A percentile compares a stretch with the other conserved stretches of the same genome.
phyloP scores from a whole-genome alignment of 2,329 filamentous ascomycete genomes.

The Epichloe hybrida region DNA sequence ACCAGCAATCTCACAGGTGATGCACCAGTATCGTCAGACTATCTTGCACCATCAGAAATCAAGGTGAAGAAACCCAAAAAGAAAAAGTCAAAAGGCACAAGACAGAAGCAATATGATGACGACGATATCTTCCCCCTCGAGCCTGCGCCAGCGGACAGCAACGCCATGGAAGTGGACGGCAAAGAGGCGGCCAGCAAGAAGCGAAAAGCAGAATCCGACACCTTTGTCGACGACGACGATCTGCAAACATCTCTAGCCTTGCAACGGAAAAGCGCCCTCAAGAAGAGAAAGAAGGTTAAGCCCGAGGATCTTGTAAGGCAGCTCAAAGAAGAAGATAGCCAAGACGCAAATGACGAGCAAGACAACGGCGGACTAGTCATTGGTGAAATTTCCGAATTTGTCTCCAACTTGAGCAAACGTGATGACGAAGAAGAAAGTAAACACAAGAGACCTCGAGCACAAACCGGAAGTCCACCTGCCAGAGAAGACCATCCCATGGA shows the following conservation, averaged over 20 bases:
- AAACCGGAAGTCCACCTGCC: conserved; percentile 14
- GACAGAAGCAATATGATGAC: conserved; percentile 53
- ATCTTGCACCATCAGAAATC: conserved; percentile 71
- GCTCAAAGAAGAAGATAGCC: conserved; percentile 46
- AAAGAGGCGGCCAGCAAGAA: conserved; percentile 42
- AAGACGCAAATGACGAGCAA: conserved; percentile 26
- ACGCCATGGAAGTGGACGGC: conserved; percentile 65
- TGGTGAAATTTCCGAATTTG: conserved; percentile 90
- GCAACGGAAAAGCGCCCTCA: conserved; percentile 73
- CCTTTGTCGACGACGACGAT: conserved; percentile 83
- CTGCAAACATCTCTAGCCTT: conserved; percentile 72
- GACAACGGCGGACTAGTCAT: conserved; percentile 60
- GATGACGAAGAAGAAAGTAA: conserved; percentile 41
- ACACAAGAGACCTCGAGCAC: conserved; percentile 23
- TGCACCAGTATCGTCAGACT: conserved; percentile 54
- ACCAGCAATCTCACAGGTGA: conserved; percentile 9
- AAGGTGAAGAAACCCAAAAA: conserved; percentile 95
- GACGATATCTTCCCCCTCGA: conserved; percentile 42
- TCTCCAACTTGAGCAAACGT: conserved; percentile 67
- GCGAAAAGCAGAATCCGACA: conserved; percentile 48
- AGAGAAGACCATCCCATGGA: conserved; percentile 17
- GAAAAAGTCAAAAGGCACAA: conserved; percentile 68
- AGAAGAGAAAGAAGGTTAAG: conserved; percentile 77
- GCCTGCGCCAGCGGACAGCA: conserved; percentile 24
- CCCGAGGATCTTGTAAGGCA: conserved; percentile 81